A percentile compares a stretch with the other conserved stretches of the same genome.
These are phyloP conservation scores for Conringia planisiliqua DNA, from an alignment of 345 rosid genomes.

Conservation along the genomic window DNA sequence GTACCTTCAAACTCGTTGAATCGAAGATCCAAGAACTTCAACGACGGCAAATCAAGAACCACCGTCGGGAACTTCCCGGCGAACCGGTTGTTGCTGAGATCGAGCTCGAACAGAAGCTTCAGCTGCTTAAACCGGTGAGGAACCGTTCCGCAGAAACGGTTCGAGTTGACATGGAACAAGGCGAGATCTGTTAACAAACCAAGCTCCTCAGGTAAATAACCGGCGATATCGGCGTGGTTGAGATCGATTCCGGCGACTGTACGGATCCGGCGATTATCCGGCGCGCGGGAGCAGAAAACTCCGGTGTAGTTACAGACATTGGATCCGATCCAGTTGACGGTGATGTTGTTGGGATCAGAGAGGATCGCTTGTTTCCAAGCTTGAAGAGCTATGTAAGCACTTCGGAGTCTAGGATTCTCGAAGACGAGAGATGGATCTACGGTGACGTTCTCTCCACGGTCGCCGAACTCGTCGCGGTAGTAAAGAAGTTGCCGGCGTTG, in stretches of 20 bases:
- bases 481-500: conserved; percentile 84
- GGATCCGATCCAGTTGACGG: conserved; percentile 66
- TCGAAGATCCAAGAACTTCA: conserved; percentile 76
- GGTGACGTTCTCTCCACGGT: conserved; percentile 74
- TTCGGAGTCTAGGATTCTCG: conserved; percentile 51
- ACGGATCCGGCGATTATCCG: conserved; percentile 47
- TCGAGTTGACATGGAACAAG: conserved; percentile 77
- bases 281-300: conserved; percentile 66
- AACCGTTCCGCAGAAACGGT: conserved; percentile 74
- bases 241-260: conserved; percentile 91
- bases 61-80: conserved; percentile 76
- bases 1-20: conserved; percentile 83
- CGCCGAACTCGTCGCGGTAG: conserved; percentile 82
- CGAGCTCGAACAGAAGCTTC: conserved; percentile 68
- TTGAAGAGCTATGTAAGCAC: conserved; percentile 79
- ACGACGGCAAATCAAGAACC: conserved; percentile 51
- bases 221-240: conserved; percentile 82
- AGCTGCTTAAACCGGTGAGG: conserved; percentile 53
- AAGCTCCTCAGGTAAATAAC: conserved; percentile 74
- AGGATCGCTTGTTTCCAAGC: conserved; percentile 85
- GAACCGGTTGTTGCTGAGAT: conserved; percentile 87
- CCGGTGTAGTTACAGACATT: conserved; percentile 55
- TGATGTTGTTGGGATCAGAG: conserved; percentile 72
- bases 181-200: conserved; percentile 79
- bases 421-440: conserved; percentile 69